Percentiles rank a stretch among this genome's conserved stretches.
Evolutionary conservation across 306 rosid species (phyloP).

Genomic region (Ziziphus jujuba): DNA sequence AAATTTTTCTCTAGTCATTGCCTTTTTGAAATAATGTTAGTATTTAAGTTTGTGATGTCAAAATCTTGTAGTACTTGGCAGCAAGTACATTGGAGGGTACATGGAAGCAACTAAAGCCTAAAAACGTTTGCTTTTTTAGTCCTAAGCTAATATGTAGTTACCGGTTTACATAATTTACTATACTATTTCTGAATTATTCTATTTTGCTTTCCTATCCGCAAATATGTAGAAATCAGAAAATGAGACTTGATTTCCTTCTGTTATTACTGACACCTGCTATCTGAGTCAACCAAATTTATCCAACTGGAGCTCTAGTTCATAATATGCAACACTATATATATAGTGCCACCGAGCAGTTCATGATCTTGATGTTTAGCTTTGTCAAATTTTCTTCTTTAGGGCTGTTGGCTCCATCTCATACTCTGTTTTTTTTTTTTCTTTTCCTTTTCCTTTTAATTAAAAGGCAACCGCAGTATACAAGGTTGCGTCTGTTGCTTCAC

Average conservation of each 20-base stretch:
- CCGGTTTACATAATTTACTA: not conserved
- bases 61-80: not conserved
- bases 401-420: not conserved
- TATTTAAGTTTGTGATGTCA: not conserved
- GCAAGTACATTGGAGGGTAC: not conserved
- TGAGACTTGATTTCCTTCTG: slow-evolving; percentile 1
- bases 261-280: not conserved
- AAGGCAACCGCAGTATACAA: slow-evolving; percentile 90
- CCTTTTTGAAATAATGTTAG: not conserved
- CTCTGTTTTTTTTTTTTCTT: not conserved
- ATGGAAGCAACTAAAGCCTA: not conserved
- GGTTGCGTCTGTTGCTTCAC: slow-evolving; percentile 77
- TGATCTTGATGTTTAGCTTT: not conserved
- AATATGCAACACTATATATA: no score
- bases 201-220: not conserved
- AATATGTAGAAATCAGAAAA: not conserved
- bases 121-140: not conserved
- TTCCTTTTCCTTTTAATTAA: slow-evolving; percentile 9
- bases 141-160: not conserved
- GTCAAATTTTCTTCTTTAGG: not conserved
- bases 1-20: not conserved
- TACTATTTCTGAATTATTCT: no score
- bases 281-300: not conserved
- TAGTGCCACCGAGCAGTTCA: not conserved
- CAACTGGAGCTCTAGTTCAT: not conserved